Evolutionary conservation across 164 flowering plant species (phyloP).

Genomic region (Stephania cephalantha): DNA sequence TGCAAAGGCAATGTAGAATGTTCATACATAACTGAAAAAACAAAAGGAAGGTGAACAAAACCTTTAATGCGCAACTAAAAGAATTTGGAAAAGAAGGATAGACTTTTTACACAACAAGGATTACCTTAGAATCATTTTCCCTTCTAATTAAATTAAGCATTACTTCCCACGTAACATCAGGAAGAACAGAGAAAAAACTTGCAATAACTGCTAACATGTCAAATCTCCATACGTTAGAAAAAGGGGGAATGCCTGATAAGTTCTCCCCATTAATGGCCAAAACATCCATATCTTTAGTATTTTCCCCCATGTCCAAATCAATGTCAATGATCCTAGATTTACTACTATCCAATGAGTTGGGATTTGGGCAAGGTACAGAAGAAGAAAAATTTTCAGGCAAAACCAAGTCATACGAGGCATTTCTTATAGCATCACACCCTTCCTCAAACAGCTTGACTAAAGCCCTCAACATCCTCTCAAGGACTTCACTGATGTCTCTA

Average conservation of each 20-base stretch:
- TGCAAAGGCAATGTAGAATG: conserved; percentile 50
- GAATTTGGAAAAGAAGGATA: not conserved
- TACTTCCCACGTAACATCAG: conserved; percentile 56
- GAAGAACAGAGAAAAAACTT: conserved; percentile 53
- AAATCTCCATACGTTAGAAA: conserved; percentile 48
- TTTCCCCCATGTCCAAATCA: conserved; percentile 68
- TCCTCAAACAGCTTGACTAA: conserved; percentile 45
- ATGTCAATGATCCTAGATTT: conserved; percentile 55
- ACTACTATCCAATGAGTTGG: conserved; percentile 14
- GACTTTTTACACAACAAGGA: conserved; percentile 3
- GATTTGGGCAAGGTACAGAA: conserved; percentile 19
- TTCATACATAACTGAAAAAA: conserved; percentile 41
- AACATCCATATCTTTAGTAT: conserved; percentile 40
- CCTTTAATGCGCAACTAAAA: not conserved
- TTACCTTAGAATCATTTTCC: conserved; percentile 59
- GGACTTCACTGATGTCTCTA: conserved; percentile 29
- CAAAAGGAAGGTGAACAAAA: not conserved
- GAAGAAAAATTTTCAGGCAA: conserved; percentile 21
- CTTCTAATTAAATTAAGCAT: conserved; percentile 53
- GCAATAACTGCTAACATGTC: conserved; percentile 63
- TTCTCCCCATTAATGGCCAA: conserved; percentile 29
- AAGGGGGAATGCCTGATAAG: conserved; percentile 23
- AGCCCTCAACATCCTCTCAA: conserved; percentile 56
- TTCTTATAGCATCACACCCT: conserved; percentile 21
- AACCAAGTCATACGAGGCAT: conserved; percentile 27